A percentile compares a stretch with the other conserved stretches of the same genome.
Conservation (phyloP, 345 rosid genomes). For the Geranium brycei region DNA sequence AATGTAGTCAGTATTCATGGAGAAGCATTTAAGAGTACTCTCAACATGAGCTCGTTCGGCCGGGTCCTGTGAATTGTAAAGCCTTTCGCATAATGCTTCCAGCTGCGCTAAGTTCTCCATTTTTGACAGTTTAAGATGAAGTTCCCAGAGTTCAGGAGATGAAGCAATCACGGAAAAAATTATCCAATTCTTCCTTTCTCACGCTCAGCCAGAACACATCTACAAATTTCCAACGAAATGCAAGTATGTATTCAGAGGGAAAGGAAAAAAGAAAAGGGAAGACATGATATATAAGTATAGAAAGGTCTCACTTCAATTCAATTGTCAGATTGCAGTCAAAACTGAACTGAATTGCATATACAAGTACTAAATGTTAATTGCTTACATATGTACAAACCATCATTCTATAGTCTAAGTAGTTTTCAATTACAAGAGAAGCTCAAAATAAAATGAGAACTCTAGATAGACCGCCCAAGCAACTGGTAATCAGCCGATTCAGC, state of each 20-base stretch:
- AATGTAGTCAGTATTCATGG: conserved; percentile 60
- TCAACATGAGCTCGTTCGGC: conserved; percentile 74
- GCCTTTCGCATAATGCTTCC: conserved; percentile 74
- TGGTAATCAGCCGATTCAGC: not conserved
- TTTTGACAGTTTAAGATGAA: not conserved
- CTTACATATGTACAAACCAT: not conserved
- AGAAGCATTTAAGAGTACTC: conserved; percentile 65
- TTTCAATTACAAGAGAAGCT: not conserved
- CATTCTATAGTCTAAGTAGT: not conserved
- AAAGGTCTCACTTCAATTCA: not conserved
- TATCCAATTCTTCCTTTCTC: not conserved
- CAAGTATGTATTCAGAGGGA: not conserved
- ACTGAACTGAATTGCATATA: not conserved
- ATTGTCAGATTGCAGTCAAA: not conserved
- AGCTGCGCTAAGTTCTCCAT: conserved; percentile 89
- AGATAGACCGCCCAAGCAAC: not conserved
- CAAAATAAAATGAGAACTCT: not conserved
- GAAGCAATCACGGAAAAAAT: not conserved
- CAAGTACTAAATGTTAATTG: not conserved
- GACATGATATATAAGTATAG: not conserved
- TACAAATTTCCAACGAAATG: not conserved
- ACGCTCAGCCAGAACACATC: not conserved
- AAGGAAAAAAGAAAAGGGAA: not conserved
- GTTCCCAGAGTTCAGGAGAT: not conserved
- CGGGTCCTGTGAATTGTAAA: conserved; percentile 65